Evolutionary conservation across 495 filamentous ascomycete species (phyloP).

Genomic region (Penicillium coprophilum): DNA sequence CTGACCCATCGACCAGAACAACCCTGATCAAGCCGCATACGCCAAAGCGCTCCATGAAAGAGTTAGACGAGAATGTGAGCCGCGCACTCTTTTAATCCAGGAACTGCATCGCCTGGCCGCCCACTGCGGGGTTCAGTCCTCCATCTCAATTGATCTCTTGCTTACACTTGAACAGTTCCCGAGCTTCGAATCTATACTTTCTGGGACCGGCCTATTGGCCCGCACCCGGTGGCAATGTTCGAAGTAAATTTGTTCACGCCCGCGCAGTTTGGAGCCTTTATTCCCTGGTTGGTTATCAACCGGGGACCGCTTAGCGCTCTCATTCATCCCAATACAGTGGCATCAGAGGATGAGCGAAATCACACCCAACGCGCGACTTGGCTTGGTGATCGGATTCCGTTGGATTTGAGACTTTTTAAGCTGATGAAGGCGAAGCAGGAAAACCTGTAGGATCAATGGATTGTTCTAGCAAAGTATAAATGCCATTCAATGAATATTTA

Average conservation of each 20-base stretch:
- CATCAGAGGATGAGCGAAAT: slow-evolving; percentile 56
- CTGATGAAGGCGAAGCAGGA: slow-evolving; percentile 24
- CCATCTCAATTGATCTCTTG: background rate
- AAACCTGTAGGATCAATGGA: background rate
- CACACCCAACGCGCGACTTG: slow-evolving; percentile 82
- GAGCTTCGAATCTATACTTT: slow-evolving; percentile 80
- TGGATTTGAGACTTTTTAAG: slow-evolving; percentile 66
- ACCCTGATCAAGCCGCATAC: slow-evolving; percentile 59
- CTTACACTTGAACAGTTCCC: slow-evolving; percentile 56
- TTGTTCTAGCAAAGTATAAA: background rate
- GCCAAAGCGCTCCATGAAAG: slow-evolving; percentile 73
- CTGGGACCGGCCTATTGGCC: slow-evolving; percentile 75
- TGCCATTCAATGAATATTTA: too few species aligned
- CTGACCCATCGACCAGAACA: slow-evolving; percentile 40
- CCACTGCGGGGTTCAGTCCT: background rate
- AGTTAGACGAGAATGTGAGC: slow-evolving; percentile 75
- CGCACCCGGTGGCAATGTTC: slow-evolving; percentile 83
- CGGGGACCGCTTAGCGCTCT: slow-evolving; percentile 78
- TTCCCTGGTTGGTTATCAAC: slow-evolving; percentile 81
- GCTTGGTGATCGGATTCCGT: slow-evolving; percentile 71
- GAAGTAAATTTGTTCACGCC: slow-evolving; percentile 88
- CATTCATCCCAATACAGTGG: slow-evolving; percentile 76
- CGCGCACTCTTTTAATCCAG: background rate
- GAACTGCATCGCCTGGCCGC: background rate
- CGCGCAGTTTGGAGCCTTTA: slow-evolving; percentile 82